Base-by-base conservation (phyloP, 1,139 yeast species). In the Hansenula anomala region DNA sequence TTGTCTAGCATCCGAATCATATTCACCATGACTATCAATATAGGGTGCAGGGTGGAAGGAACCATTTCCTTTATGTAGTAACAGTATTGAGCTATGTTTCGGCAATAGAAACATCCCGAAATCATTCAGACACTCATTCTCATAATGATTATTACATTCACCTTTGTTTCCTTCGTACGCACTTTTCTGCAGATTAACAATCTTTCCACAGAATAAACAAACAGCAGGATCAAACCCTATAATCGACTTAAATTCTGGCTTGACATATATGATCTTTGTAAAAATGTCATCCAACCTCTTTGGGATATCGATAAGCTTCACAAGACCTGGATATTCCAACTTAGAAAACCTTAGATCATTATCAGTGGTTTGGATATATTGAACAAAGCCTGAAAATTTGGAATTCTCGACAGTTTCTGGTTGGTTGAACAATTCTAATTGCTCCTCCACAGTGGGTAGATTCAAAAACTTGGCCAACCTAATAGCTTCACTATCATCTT, bases 11-110 rank as follows among this genome's bases (percentile, higher is more conserved):
- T 85, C 94, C 35, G 79, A 83, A 35, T 90, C 90, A 14, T 80
- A 61, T 54, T 90, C 97, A 0, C 97, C 97, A 59, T 88, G 96
- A 34, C 73, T 71, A 58, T 90, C 96, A 33, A 87, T 63, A 55
- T 80, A 92, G 0, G 97, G 98, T 1, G 95, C 85, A 32, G 80
- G 80, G 45, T 78, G 73, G 56, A 90, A 90, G 0, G 96, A 79
- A 0, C 98, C 98, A 43, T 71, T 69, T 0, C 83, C 85, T 37
- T 76, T 75, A 47, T 84, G 75, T 38, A 92, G 59, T 28, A 87
- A 58, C 39, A 88, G 63, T 27, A 87, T 59, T n/a, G 86, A 69
- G 47, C 88, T 75, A 44, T 84, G 86, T 49, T 84, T 78, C 1
- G 95, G 92, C 11, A 90, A 58, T 37, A 92, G 64, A 54, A 83